phyloP scores from a whole-genome alignment of 208 protist genomes.

The Wallacemonas sp. region DNA sequence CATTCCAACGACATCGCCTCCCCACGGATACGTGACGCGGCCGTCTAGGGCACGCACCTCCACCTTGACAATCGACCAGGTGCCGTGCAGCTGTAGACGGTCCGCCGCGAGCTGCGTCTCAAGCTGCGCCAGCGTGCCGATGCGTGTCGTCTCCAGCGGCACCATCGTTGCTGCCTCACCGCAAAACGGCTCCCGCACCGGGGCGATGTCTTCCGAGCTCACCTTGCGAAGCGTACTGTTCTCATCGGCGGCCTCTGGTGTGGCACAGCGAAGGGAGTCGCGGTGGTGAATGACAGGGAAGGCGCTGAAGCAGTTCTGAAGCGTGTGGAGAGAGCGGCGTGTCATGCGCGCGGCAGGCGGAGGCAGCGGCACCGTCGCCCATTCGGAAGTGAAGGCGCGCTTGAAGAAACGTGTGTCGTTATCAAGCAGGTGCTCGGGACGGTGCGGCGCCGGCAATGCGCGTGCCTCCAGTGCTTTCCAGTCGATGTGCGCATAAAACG shows the following conservation, averaged over 20 bases:
- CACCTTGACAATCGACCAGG: slow-evolving; percentile 63
- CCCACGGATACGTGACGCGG: slow-evolving; percentile 80
- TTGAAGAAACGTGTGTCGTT: slow-evolving; percentile 80
- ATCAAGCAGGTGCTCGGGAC: slow-evolving; percentile 22
- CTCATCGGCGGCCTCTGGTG: neutral
- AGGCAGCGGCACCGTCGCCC: slow-evolving; percentile 54
- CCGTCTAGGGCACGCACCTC: slow-evolving; percentile 65
- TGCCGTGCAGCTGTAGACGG: slow-evolving; percentile 27
- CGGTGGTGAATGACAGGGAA: slow-evolving; percentile 36
- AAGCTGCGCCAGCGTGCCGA: slow-evolving; percentile 3
- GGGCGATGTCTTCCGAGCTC: slow-evolving; percentile 7
- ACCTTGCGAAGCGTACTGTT: neutral
- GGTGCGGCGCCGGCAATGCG: slow-evolving; percentile 45
- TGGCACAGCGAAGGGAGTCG: neutral
- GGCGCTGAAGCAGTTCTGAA: slow-evolving; percentile 62
- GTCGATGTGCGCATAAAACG: slow-evolving; percentile 68
- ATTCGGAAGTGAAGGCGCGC: slow-evolving; percentile 73
- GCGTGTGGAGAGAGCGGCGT: slow-evolving; percentile 48
- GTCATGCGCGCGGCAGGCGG: slow-evolving; percentile 28
- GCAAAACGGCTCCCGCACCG: neutral
- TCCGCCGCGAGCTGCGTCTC: slow-evolving; percentile 10
- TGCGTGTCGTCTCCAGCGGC: slow-evolving; percentile 20
- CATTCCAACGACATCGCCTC: slow-evolving; percentile 59
- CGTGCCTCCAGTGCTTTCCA: slow-evolving; percentile 59
- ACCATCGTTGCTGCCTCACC: neutral